Base-by-base conservation (phyloP, 306 rosid species). In the Prosopis cineraria region DNA sequence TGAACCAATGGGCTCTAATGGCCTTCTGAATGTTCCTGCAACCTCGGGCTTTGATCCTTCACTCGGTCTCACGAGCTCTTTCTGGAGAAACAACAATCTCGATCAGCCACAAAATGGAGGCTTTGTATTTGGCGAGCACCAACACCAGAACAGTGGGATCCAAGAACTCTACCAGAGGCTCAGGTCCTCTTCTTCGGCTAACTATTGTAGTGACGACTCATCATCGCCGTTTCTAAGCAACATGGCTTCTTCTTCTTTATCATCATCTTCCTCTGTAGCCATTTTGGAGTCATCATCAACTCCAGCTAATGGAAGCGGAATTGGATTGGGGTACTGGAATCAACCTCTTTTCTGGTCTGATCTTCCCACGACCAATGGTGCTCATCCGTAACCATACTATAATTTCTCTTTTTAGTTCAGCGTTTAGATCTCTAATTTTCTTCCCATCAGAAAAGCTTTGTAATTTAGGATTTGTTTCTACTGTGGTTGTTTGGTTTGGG, bases 151-250 rank as follows among this genome's bases (percentile, higher is more conserved):
- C 80, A 88, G 72, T 75, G 94, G 92, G 75, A 84, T 92, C 78
- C 95, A 92, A 70, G 91, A 92, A 58, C 90, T 95, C 68, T 91
- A 89, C 79, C 97, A 91, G 71, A 88, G 94, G 79, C 86, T 92
- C 9, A 90, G 87, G 78, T 81, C 90, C 10, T 75, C 86, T 8
- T 75, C 94, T 58, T 66, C 89, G 24, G 56, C 70, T 75, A 88
- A 84, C 79, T 82, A 78, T 72, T 79, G 82, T 56, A 44, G 47
- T 19, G 89, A 87, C 17, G 82, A 77, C 70, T 65, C 92, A 22
- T 65, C 88, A 12, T 47, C 87, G 10, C 52, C 79, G 74, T 85
- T 82, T 80, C 59, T 79, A 55, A 77, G 88, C 10, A 89, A 87
- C 81, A 78, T 73, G 86, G 83, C 88, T 76, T 81, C 96, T 72